Base-by-base conservation (phyloP, 2,329 filamentous ascomycete genomes). In the Hirsutella thompsonii region DNA sequence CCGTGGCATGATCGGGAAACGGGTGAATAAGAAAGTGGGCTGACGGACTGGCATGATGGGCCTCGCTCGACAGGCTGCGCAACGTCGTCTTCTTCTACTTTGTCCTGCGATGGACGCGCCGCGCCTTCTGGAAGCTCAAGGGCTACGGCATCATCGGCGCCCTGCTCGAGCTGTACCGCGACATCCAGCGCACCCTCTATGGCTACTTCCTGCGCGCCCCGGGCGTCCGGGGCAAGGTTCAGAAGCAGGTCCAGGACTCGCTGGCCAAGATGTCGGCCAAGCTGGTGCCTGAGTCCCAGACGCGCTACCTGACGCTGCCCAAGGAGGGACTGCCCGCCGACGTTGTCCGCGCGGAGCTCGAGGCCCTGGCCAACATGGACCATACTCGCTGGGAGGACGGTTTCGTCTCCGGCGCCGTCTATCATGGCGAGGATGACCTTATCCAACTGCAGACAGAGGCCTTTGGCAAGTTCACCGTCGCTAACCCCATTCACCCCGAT, bases 341-440 rank as follows among this genome's bases (percentile, higher is more conserved):
- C 16, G 77, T 80, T 47, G 74, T 98, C 34, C 76, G 79, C 51
- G 75, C 77, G 45, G 90, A 95, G 68, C 73, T 98, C 46, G 76
- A 81, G 45, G 76, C 78, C 49, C 69, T 98, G 49, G 79, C 81
- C 14, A 79, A 72, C 38, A 84, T 98, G 83, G 82, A 95, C 53
- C 92, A 96, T 63, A 94, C 89, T 2, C 76, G 83, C 48, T 98
- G 92, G 92, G 92, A 98, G 63, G 90, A 96, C 60, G 92, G 92
- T 8, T 81, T 78, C 48, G 92, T 98, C 41, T 93, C 85, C 34
- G 92, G 92, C 23, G 90, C 92, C 21, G 92, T 98, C 28, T 98
- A 98, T 58, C 90, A 96, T 57, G 92, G 92, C 48, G 92, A 92
- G 40, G 75, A 84, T 32, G 80, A 83, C 36, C 66, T 98, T 51